Evolutionary conservation across 306 rosid species (phyloP), one percentile per base, ranked within the genome.

Genomic region (Lathyrus sativus): DNA sequence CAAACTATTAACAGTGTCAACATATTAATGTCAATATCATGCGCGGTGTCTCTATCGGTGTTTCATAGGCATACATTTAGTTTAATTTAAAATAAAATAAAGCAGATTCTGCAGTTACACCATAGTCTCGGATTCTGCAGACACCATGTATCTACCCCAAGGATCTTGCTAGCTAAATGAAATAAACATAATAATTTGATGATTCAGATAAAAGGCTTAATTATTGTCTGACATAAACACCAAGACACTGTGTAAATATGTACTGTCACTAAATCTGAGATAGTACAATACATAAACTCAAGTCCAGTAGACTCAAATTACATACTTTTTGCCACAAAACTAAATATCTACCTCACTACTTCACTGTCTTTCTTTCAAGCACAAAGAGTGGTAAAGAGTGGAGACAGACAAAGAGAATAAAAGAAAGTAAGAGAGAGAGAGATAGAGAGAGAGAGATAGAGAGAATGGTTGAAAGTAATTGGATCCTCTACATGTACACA

Each of bases 321-420:
- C 63, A 53, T 68, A 49, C 73, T 45, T 50, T n/a, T 59, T 74
- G 62, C 26, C 9, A 39, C 70, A 67, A 48, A 63, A 18, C 77
- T 69, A 63, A 68, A 63, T 10, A 51, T 60, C 68, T 61, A 73
- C 67, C 76, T 43, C 75, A 54, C 18, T 53, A 54, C 68, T 72
- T 66, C 46, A 58, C 46, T 71, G 31, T 65, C 28, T 49, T 8
- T 3, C 10, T 9, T 29, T 39, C 14, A 26, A 48, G 4, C 44
- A 24, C 63, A 45, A 72, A 41, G 17, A 53, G 6, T 5, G 9
- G 28, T 11, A 56, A 17, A 31, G 28, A 54, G n/a, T 54, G 24
- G 8, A 22, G 31, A 4, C 7, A 11, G 12, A 49, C 17, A 49
- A 14, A 49, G 19, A 49, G 8, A 17, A 2, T 17, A 24, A 4